Conservation (phyloP, 345 rosid species). For the Litchi chinensis region DNA sequence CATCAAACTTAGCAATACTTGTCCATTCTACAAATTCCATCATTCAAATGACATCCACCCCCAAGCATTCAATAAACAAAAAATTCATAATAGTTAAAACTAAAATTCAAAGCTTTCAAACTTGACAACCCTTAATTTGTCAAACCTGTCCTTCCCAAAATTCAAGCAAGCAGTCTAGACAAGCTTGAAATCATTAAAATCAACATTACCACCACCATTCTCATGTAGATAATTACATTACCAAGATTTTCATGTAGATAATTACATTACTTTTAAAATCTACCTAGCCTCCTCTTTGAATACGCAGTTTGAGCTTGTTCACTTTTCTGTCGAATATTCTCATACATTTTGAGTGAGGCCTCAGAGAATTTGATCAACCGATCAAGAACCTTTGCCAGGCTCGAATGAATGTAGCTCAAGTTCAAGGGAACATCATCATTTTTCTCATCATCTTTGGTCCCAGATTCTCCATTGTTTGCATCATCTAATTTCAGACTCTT, state of each 20-base stretch:
- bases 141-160: no score
- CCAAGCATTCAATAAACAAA: no score
- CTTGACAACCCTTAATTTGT: no score
- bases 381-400: constrained; percentile 78
- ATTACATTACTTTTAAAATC: constrained; percentile 32
- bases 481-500: constrained; percentile 33
- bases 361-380: constrained; percentile 77
- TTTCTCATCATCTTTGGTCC: constrained; percentile 41
- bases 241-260: constrained; percentile 13
- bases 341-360: constrained; percentile 88
- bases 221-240: no score
- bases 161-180: no score
- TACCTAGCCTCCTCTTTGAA: constrained; percentile 48
- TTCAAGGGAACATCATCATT: constrained; percentile 40
- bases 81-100: no score
- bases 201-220: no score
- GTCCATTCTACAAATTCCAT: no score
- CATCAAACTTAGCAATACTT: no score
- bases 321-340: constrained; percentile 67
- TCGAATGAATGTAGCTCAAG: constrained; percentile 58
- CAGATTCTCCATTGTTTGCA: constrained; percentile 34
- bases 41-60: no score
- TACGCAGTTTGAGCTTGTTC: constrained; percentile 67
- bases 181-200: no score
- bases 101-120: no score